Conservation (phyloP, 2,329 filamentous ascomycete species). For the Lachnum nothofagi region DNA sequence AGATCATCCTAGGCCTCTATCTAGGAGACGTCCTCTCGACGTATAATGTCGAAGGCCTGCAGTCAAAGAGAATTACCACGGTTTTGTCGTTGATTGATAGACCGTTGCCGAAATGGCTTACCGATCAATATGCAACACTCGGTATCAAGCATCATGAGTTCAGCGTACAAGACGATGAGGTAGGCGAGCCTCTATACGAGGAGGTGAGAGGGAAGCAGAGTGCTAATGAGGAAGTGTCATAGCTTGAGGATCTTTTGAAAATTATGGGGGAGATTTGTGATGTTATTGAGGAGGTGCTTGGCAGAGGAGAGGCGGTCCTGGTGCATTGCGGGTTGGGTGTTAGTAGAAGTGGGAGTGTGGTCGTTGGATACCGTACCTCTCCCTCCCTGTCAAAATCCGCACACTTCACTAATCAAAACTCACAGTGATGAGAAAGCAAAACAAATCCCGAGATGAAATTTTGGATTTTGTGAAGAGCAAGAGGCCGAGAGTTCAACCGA, state of each 20-base stretch:
- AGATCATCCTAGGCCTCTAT: too few species aligned
- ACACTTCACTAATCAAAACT: not conserved
- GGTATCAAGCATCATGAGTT: not conserved
- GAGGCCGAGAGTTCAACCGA: slow-evolving; percentile 1
- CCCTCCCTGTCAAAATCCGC: too few species aligned
- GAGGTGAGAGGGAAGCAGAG: too few species aligned
- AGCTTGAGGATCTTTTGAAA: not conserved
- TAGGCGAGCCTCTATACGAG: not conserved
- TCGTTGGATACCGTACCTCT: slow-evolving; percentile 1
- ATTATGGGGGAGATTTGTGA: not conserved
- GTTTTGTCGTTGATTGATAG: not conserved
- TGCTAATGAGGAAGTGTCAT: too few species aligned
- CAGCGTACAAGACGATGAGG: not conserved
- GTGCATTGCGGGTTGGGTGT: slow-evolving; percentile 2
- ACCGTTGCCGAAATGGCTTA: too few species aligned
- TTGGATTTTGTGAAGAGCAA: not conserved
- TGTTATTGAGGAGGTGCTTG: not conserved
- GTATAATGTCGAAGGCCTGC: not conserved
- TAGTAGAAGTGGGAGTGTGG: slow-evolving; percentile 4
- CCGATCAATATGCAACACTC: not conserved
- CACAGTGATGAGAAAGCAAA: not conserved
- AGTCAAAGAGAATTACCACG: slow-evolving; percentile 1
- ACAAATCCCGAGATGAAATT: not conserved
- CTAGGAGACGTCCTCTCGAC: slow-evolving; percentile 4
- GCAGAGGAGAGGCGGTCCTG: not conserved